Percentiles rank a stretch among this genome's conserved stretches.
phyloP scores from a whole-genome alignment of 208 protist genomes.

The Zelonia costaricensis region DNA sequence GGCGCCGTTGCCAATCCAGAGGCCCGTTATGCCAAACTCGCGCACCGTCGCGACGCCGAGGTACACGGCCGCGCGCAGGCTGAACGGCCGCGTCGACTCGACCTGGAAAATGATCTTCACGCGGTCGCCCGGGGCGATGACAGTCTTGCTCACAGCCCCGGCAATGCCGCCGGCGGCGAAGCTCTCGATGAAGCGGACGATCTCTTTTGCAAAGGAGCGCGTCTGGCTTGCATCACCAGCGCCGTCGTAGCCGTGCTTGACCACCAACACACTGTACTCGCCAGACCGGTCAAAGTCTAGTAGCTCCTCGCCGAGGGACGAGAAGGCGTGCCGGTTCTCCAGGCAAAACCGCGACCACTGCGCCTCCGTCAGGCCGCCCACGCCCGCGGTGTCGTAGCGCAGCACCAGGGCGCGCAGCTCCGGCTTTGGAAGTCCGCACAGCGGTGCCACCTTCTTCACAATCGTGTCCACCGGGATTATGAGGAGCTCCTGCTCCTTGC shows the following conservation, averaged over 20 bases:
- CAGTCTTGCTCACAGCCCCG: slow-evolving; percentile 93
- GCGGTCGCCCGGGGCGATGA: slow-evolving; percentile 93
- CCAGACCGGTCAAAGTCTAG: slow-evolving; percentile 66
- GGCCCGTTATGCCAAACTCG: slow-evolving; percentile 81
- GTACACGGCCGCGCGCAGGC: slow-evolving; percentile 57
- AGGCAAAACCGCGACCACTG: slow-evolving; percentile 79
- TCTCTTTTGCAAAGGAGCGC: slow-evolving; percentile 31
- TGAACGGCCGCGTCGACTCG: slow-evolving; percentile 61
- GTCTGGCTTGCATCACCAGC: slow-evolving; percentile 4
- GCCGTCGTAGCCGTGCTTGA: slow-evolving; percentile 36
- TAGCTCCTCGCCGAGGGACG: slow-evolving; percentile 52
- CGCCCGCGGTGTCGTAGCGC: slow-evolving; percentile 52
- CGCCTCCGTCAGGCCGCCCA: slow-evolving; percentile 60
- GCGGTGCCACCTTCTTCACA: slow-evolving; percentile 45
- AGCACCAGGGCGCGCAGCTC: slow-evolving; percentile 52
- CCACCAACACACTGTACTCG: slow-evolving; percentile 56
- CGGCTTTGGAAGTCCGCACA: slow-evolving; percentile 39
- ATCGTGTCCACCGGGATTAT: slow-evolving; percentile 68
- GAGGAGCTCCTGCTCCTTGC: slow-evolving; percentile 9
- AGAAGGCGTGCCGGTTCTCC: slow-evolving; percentile 59
- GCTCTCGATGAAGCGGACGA: slow-evolving; percentile 83
- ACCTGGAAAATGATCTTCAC: slow-evolving; percentile 97
- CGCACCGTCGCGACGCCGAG: slow-evolving; percentile 76
- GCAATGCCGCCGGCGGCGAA: slow-evolving; percentile 94
- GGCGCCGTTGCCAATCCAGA: slow-evolving; percentile 95